Evolutionary conservation across 257 asterid genomes (phyloP), one percentile per base, ranked within the genome.

Genomic region (Echium plantagineum): DNA sequence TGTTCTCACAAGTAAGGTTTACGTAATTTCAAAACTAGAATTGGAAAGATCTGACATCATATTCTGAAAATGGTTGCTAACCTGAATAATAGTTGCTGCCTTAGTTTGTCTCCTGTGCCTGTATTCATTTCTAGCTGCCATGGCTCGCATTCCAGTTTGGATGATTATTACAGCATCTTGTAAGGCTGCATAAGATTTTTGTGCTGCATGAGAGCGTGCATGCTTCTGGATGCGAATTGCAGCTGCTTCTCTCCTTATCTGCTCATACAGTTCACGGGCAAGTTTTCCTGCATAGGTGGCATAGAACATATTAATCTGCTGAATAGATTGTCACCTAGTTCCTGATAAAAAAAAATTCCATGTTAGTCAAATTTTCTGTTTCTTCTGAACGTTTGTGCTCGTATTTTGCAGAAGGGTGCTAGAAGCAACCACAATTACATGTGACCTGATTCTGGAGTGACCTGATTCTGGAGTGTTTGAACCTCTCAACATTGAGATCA

Each of bases 71-170:
- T 2, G 26, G 55, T 63, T 55, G 1, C 21, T 52, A 72, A 90
- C 97, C 96, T 90, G 95, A 77, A 90, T 65, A 46, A 76, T 75
- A 54, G 74, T 79, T 59, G 95, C 91, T 63, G 87, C 95, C 73
- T 83, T 87, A 70, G 81, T 80, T 72, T 77, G 85, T 75, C 85
- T 83, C 75, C 86, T 85, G 60, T 60, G 59, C 69, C 93, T 85
- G 68, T 72, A 82, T 68, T 85, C 95, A 70, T 85, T 78, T 74
- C 91, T 71, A 48, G 95, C 96, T 60, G 90, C 83, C 96, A 83
- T 87, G 60, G 83, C 84, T 74, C 85, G 78, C 74, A 87, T 68
- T 19, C 96, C 95, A n/a, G 94, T 85, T 77, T 90, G 98, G 79
- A 90, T 81, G 35, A 81, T 77, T 67, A 78, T 55, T 55, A 86